Conservation (phyloP, 306 rosid genomes). For the Lathyrus sativus region DNA sequence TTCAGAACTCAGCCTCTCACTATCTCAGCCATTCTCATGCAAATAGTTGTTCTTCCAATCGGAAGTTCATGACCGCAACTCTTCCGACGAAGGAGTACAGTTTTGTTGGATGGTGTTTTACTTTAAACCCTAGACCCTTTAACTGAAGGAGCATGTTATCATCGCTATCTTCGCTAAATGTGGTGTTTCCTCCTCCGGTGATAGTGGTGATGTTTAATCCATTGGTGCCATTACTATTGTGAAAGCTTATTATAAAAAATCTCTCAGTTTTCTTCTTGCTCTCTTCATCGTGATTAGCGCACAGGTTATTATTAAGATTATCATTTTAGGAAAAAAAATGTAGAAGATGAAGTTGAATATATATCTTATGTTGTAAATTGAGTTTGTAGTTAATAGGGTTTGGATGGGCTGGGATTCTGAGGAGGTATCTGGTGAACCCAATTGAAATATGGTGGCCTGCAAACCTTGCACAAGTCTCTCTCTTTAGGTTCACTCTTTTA, state of each 20-base stretch:
- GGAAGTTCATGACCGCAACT: constrained; percentile 79
- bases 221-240: constrained; percentile 95
- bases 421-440: no score
- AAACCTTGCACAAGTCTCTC: no score
- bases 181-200: constrained; percentile 57
- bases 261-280: constrained; percentile 62
- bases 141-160: constrained; percentile 94
- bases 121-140: constrained; percentile 82
- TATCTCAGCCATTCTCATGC: constrained; percentile 95
- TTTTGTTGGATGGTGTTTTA: constrained; percentile 53
- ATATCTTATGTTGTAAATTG: no score
- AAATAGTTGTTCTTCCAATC: constrained; percentile 75
- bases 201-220: constrained; percentile 97
- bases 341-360: no score
- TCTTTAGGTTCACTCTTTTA: no score
- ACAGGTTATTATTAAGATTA: background rate
- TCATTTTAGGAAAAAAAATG: no score
- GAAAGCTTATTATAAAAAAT: constrained; percentile 86
- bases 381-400: no score
- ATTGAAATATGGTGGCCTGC: no score
- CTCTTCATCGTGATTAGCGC: constrained; percentile 71
- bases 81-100: constrained; percentile 58
- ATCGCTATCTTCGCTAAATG: constrained; percentile 95
- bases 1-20: constrained; percentile 88
- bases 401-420: no score